These are phyloP conservation scores for Coemansia sp. DNA, from an alignment of 192 early-diverging fungal species.

Conservation along the genomic window DNA sequence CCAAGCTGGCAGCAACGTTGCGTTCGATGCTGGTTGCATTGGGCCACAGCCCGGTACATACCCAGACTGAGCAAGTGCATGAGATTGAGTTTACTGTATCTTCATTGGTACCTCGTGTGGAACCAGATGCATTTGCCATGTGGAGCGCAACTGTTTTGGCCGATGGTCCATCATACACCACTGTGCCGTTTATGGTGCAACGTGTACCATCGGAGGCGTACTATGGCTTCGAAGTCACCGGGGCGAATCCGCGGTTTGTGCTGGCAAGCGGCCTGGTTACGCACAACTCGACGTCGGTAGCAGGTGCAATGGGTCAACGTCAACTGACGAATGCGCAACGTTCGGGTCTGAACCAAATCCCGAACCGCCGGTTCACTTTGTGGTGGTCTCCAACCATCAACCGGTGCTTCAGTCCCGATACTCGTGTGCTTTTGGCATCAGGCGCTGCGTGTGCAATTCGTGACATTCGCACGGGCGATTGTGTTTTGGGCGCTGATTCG, in stretches of 20 bases:
- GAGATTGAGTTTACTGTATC: neutral
- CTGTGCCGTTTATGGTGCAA: slow-evolving; percentile 19
- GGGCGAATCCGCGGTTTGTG: slow-evolving; percentile 51
- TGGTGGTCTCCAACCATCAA: slow-evolving; percentile 99
- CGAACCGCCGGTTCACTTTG: slow-evolving; percentile 98
- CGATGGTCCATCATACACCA: neutral
- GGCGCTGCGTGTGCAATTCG: slow-evolving; percentile 16
- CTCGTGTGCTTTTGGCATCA: slow-evolving; percentile 63
- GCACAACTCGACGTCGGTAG: slow-evolving; percentile 65
- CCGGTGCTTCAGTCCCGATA: slow-evolving; percentile 54
- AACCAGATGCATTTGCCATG: neutral
- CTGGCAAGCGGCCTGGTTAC: slow-evolving; percentile 50
- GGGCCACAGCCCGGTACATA: neutral
- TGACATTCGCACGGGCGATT: slow-evolving; percentile 23
- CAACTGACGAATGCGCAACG: slow-evolving; percentile 98
- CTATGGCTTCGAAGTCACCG: slow-evolving; percentile 32
- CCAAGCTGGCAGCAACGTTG: neutral
- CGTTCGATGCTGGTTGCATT: slow-evolving; percentile 2
- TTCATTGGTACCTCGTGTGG: neutral
- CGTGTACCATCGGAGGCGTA: slow-evolving; percentile 23
- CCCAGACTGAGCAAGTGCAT: neutral
- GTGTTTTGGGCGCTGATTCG: slow-evolving; percentile 34
- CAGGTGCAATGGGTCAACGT: slow-evolving; percentile 90
- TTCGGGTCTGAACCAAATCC: slow-evolving; percentile 98
- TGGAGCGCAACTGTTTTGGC: neutral